Evolutionary conservation across 2,329 filamentous ascomycete genomes (phyloP), one percentile per base, ranked within the genome.

Genomic region (Fusarium gaditjirri): DNA sequence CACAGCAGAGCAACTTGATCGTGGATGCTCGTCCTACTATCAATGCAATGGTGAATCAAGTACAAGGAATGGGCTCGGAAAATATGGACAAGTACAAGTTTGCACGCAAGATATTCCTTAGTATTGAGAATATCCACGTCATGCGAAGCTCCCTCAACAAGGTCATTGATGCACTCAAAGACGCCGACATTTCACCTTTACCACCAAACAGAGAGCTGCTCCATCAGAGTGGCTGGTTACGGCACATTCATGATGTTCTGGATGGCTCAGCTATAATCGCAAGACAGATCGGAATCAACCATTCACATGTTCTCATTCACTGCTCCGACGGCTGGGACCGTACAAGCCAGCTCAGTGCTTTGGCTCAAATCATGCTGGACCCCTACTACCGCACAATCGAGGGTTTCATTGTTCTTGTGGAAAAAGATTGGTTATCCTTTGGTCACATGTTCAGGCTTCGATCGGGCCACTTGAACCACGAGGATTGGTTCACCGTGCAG

Each of bases 291-390:
- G 96, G 94, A 35, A 91, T 98, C 64, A 93, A 94, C 73, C 95
- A 98, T 78, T 97, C 95, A 3, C 94, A 99, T 80, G 95, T 97
- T 16, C 85, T 99, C 49, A 97, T 99, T 53, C 96, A 99, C 82
- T 99, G 96, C 82, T 98, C 96, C 5, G 96, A 99, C 81, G 96
- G 96, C 8, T 99, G 96, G 96, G 96, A 99, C 82, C 92, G 96
- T 55, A 99, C 96, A 12, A 95, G 94, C 77, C 96, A 99, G 83
- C 87, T 99, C 56, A 97, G 95, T 77, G 94, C 95, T 8, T 84
- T 99, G 62, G 92, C 94, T 61, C 95, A 99, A 82, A 87, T 99
- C 42, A 95, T 97, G 85, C 88, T 99, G 13, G 96, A 99, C 78
- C 96, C 96, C 1, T 98, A 97, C 81, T 99, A 94, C 80, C 90